Conservation (phyloP, 352 stramenopile species). For the Elongisporangium anandrum region DNA sequence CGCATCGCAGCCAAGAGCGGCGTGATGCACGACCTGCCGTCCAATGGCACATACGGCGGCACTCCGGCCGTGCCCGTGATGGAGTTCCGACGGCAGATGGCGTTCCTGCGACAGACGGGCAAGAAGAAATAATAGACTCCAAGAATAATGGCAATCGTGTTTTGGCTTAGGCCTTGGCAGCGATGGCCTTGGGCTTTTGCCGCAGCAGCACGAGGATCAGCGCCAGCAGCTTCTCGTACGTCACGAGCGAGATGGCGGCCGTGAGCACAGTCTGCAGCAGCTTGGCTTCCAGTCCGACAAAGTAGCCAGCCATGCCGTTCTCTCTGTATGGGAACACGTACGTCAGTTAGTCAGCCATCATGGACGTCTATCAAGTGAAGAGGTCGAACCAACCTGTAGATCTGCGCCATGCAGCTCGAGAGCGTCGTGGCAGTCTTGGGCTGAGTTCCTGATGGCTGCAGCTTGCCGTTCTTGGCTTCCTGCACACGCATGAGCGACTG, state of each 20-base stretch:
- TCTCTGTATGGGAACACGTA: slow-evolving; percentile 14
- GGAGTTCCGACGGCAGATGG: slow-evolving; percentile 74
- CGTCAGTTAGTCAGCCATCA: not conserved
- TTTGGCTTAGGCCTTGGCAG: slow-evolving; percentile 38
- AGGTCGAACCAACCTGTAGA: slow-evolving; percentile 24
- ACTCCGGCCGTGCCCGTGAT: slow-evolving; percentile 74
- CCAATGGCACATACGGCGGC: slow-evolving; percentile 60
- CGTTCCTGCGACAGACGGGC: slow-evolving; percentile 36
- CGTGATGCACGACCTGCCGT: slow-evolving; percentile 66
- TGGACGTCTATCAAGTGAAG: not conserved
- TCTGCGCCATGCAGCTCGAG: slow-evolving; percentile 42
- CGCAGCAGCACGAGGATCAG: slow-evolving; percentile 54
- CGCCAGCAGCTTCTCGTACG: slow-evolving; percentile 90
- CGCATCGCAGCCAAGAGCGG: slow-evolving; percentile 84
- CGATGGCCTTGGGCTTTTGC: slow-evolving; percentile 24
- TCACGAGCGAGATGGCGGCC: slow-evolving; percentile 90
- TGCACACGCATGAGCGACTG: slow-evolving; percentile 88
- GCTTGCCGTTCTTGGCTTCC: slow-evolving; percentile 15
- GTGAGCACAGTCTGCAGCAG: slow-evolving; percentile 93
- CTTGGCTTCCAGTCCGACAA: slow-evolving; percentile 91
- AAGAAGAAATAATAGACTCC: slow-evolving; percentile 33
- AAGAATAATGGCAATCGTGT: not conserved
- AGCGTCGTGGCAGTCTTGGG: slow-evolving; percentile 10
- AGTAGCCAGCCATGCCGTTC: slow-evolving; percentile 79
- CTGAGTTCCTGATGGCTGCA: slow-evolving; percentile 1